Evolutionary conservation across 345 rosid genomes (phyloP).

Genomic region (Eucalyptus regnans): DNA sequence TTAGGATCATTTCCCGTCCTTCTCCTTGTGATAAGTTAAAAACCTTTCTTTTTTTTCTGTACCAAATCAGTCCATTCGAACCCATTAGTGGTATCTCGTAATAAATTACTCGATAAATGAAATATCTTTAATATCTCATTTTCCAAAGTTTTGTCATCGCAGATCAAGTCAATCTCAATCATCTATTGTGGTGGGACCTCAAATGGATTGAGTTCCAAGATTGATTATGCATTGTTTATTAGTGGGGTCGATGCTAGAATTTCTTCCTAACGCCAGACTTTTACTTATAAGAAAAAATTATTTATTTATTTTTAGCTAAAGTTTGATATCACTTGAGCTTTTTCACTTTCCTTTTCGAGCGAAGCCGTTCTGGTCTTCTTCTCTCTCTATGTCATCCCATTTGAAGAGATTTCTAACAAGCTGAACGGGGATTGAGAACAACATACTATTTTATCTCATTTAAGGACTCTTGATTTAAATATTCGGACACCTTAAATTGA

Average conservation of each 20-base stretch:
- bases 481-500: background rate
- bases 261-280: background rate
- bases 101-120: background rate
- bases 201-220: background rate
- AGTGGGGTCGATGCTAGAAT: background rate
- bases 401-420: background rate
- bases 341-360: background rate
- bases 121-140: background rate
- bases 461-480: background rate
- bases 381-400: background rate
- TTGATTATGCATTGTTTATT: background rate
- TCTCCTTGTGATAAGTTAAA: background rate
- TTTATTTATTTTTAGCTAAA: background rate
- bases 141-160: background rate
- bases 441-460: background rate
- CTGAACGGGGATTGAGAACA: background rate
- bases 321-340: background rate
- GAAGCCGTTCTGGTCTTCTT: background rate
- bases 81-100: background rate
- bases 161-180: background rate
- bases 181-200: background rate
- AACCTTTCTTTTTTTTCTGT: background rate
- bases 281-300: accelerated
- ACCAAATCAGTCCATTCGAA: background rate
- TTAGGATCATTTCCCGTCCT: background rate